These are phyloP conservation scores for Candolleomyces eurysporus DNA, from an alignment of 768 basidiomycete species.

Conservation along the genomic window DNA sequence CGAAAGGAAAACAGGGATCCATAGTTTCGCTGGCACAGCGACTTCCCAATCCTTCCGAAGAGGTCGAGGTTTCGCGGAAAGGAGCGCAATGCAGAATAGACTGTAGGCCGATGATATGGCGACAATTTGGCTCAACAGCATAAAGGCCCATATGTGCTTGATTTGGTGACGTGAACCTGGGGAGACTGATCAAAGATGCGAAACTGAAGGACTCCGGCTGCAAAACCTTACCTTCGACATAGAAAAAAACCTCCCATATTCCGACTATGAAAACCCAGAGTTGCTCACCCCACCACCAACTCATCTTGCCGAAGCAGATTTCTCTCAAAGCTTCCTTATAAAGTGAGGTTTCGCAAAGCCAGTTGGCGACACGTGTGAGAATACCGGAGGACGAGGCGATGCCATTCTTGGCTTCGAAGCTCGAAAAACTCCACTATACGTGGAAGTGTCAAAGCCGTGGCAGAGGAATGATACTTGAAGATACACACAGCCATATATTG, in stretches of 20 bases:
- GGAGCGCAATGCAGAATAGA: constrained; percentile 56
- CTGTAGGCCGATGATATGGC: constrained; percentile 66
- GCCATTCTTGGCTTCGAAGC: constrained; percentile 32
- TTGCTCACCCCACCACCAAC: constrained; percentile 75
- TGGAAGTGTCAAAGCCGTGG: not conserved
- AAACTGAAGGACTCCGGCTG: not conserved
- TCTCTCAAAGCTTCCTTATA: constrained; percentile 59
- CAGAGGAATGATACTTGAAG: constrained; percentile 1
- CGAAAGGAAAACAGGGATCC: constrained; percentile 43
- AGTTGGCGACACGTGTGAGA: constrained; percentile 40
- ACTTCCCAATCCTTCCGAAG: not conserved
- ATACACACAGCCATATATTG: constrained; percentile 30
- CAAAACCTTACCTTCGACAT: constrained; percentile 43
- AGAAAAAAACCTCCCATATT: constrained; percentile 52
- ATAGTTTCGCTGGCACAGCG: constrained; percentile 26
- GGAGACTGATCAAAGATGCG: not conserved
- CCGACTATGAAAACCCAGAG: constrained; percentile 60
- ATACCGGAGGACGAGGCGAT: constrained; percentile 6
- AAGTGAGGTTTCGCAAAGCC: constrained; percentile 53
- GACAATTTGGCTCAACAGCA: constrained; percentile 71
- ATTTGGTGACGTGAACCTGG: constrained; percentile 39
- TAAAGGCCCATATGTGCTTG: constrained; percentile 60
- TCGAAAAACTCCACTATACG: constrained; percentile 52
- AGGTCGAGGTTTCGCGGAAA: constrained; percentile 29
- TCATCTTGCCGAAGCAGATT: constrained; percentile 42